A percentile compares a stretch with the other conserved stretches of the same genome.
phyloP scores from a whole-genome alignment of 2,329 filamentous ascomycete species.

The Cylindrodendrum hubeiense region DNA sequence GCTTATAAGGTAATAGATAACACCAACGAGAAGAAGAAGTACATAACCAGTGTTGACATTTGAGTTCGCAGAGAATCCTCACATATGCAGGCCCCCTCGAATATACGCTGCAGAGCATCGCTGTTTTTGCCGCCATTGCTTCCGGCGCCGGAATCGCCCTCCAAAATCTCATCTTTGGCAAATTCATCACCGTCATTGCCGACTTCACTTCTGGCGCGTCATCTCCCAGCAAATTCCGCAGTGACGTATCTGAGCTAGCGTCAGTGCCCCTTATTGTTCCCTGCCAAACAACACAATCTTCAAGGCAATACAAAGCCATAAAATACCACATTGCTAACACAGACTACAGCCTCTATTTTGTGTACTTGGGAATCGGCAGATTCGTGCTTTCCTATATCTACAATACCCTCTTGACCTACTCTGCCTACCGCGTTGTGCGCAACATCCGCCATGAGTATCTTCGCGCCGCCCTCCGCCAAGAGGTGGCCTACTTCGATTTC shows the following conservation, averaged over 20 bases:
- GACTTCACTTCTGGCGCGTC: constrained; percentile 47
- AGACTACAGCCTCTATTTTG: constrained; percentile 63
- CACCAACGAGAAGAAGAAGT: not conserved
- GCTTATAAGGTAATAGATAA: constrained; percentile 37
- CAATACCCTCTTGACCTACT: constrained; percentile 59
- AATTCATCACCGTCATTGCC: constrained; percentile 52
- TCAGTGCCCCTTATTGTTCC: constrained; percentile 60
- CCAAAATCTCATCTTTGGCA: constrained; percentile 55
- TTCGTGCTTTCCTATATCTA: constrained; percentile 63
- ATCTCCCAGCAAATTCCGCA: constrained; percentile 44
- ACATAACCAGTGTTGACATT: constrained; percentile 20
- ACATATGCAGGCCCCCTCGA: constrained; percentile 45
- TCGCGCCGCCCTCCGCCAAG: constrained; percentile 62
- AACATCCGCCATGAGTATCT: constrained; percentile 63
- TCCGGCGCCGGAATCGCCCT: constrained; percentile 54
- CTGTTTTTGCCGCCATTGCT: constrained; percentile 49
- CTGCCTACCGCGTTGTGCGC: constrained; percentile 64
- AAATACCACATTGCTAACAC: constrained; percentile 33
- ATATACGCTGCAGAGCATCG: constrained; percentile 43
- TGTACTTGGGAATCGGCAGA: constrained; percentile 68
- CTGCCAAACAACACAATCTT: constrained; percentile 47
- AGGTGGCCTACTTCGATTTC: constrained; percentile 63
- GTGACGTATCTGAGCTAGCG: constrained; percentile 49
- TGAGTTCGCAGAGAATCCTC: constrained; percentile 46
- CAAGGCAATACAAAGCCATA: not conserved